These are phyloP conservation scores for Globisporangium polare DNA, from an alignment of 352 stramenopile genomes.

Conservation along the genomic window DNA sequence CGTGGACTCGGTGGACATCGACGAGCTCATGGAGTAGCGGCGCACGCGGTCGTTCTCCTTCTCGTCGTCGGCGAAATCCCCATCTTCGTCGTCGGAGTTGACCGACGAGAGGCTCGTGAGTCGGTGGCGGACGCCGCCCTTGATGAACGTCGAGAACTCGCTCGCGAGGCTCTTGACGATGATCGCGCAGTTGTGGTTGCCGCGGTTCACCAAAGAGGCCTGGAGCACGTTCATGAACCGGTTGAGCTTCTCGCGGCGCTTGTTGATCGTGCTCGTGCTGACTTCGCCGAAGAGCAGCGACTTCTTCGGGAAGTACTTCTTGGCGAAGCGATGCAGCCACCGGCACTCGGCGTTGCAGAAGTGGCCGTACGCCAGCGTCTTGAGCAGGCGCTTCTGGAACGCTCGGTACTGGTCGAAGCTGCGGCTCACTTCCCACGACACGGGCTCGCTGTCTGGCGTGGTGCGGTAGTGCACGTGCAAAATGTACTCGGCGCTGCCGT, in stretches of 20 bases:
- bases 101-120: not conserved
- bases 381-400: conserved; percentile 46
- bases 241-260: conserved; percentile 22
- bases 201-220: conserved; percentile 28
- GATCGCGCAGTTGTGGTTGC: conserved; percentile 33
- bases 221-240: conserved; percentile 32
- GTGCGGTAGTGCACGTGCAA: conserved; percentile 6
- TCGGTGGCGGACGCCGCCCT: not conserved
- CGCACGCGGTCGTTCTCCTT: too few relatives aligned
- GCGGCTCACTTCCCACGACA: not conserved
- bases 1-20: conserved; percentile 3
- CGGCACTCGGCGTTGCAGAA: conserved; percentile 56
- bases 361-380: conserved; percentile 48
- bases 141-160: conserved; percentile 22
- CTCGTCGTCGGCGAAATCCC: too few relatives aligned
- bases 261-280: conserved; percentile 1
- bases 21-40: not conserved
- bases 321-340: conserved; percentile 60
- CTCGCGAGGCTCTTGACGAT: conserved; percentile 25
- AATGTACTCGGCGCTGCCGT: conserved; percentile 5
- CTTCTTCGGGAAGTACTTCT: conserved; percentile 55
- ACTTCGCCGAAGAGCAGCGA: conserved; percentile 19
- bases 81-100: not conserved
- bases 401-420: conserved; percentile 40
- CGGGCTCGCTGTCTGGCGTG: not conserved